phyloP scores from a whole-genome alignment of 345 rosid genomes.

The Excoecaria cochinchinensis region DNA sequence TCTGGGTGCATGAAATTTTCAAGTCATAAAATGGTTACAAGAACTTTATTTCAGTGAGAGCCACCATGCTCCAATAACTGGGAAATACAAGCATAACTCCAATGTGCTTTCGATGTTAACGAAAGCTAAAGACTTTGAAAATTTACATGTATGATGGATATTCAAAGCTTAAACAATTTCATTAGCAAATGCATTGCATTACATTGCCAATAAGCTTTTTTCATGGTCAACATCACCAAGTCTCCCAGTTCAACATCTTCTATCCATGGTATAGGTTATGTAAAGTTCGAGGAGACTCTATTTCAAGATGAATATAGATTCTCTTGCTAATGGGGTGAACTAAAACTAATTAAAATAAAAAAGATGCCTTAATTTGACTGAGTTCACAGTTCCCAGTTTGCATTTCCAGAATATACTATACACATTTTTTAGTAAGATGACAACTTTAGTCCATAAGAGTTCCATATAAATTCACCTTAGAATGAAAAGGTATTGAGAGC shows the following conservation, averaged over 20 bases:
- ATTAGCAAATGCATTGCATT: background rate
- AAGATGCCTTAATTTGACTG: conserved; percentile 7
- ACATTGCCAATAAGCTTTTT: background rate
- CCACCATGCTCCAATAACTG: background rate
- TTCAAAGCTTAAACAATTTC: background rate
- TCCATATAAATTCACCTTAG: background rate
- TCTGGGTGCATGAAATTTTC: background rate
- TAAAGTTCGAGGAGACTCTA: background rate
- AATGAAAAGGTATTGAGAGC: background rate
- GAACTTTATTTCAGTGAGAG: background rate
- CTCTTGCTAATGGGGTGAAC: background rate
- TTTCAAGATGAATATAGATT: background rate
- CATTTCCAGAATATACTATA: background rate
- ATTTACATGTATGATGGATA: background rate
- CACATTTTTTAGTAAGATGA: background rate
- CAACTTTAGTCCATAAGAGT: background rate
- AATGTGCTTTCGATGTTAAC: background rate
- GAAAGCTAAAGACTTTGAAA: no score
- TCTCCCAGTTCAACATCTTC: background rate
- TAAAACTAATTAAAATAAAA: background rate
- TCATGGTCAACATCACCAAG: no score
- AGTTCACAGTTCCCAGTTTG: background rate
- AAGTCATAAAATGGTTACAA: background rate
- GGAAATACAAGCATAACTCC: background rate
- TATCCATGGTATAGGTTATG: background rate